Evolutionary conservation across 106 monocot species (phyloP).

Genomic region (Hemerocallis citrina): DNA sequence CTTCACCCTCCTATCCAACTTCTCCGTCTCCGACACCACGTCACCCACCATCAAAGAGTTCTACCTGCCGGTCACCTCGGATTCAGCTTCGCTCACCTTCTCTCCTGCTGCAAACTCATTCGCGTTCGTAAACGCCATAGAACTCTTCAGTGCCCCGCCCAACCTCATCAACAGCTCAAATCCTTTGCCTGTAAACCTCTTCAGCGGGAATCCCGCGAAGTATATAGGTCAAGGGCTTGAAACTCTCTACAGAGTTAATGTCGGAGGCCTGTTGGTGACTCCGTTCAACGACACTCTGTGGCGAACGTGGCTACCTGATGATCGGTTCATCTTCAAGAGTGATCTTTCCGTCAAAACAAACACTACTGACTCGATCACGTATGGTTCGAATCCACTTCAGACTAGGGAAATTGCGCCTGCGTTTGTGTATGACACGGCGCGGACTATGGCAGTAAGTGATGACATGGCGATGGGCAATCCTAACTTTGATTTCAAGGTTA

Average conservation of each 20-base stretch:
- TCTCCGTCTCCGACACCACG: not conserved
- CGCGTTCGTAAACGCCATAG: constrained; percentile 56
- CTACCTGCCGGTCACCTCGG: constrained; percentile 21
- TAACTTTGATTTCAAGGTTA: constrained; percentile 29
- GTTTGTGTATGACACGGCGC: constrained; percentile 41
- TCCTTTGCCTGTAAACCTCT: not conserved
- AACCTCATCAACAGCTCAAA: constrained; percentile 8
- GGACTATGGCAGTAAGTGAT: constrained; percentile 11
- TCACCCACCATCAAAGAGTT: constrained; percentile 32
- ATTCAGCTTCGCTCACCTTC: constrained; percentile 27
- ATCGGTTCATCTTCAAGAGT: constrained; percentile 10
- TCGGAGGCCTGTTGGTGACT: constrained; percentile 32
- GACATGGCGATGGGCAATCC: not conserved
- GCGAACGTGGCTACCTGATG: constrained; percentile 51
- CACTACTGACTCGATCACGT: not conserved
- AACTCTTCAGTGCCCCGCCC: constrained; percentile 44
- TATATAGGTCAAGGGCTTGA: constrained; percentile 31
- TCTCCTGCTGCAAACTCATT: constrained; percentile 6
- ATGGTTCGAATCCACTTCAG: not conserved
- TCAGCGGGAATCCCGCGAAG: not conserved
- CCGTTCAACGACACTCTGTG: constrained; percentile 48
- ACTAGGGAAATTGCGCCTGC: constrained; percentile 25
- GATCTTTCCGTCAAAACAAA: not conserved
- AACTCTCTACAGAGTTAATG: constrained; percentile 46
- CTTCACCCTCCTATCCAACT: constrained; percentile 24